Evolutionary conservation across 306 rosid species (phyloP).

Genomic region (Arachis hypogaea): DNA sequence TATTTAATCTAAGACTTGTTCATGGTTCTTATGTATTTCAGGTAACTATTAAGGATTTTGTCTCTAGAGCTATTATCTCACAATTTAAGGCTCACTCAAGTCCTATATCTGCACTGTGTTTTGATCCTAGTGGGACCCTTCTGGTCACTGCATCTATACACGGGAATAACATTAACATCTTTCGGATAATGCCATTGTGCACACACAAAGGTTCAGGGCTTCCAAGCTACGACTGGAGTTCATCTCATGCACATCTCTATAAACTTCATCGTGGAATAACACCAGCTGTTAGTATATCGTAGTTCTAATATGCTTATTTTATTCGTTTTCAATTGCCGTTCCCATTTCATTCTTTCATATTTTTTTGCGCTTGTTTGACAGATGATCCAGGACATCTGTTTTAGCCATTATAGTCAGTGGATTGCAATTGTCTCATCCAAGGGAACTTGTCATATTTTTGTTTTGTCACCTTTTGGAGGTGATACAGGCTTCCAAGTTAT

Average conservation of each 20-base stretch:
- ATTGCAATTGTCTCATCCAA: slow-evolving; percentile 88
- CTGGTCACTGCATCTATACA: slow-evolving; percentile 84
- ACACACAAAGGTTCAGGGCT: slow-evolving; percentile 58
- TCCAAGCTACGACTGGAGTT: slow-evolving; percentile 60
- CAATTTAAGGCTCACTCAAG: slow-evolving; percentile 91
- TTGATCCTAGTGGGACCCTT: slow-evolving; percentile 92
- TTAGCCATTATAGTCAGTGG: slow-evolving; percentile 90
- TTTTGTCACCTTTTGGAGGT: slow-evolving; percentile 88
- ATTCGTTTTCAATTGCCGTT: slow-evolving; percentile 28
- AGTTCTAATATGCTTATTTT: slow-evolving; percentile 29
- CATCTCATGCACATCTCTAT: slow-evolving; percentile 89
- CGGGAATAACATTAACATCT: slow-evolving; percentile 85
- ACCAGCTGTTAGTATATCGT: slow-evolving; percentile 78
- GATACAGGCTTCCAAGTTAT: slow-evolving; percentile 74
- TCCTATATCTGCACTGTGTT: slow-evolving; percentile 90
- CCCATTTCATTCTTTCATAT: slow-evolving; percentile 25
- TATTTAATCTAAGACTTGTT: slow-evolving; percentile 39
- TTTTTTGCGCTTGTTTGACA: slow-evolving; percentile 43
- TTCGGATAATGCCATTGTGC: slow-evolving; percentile 80
- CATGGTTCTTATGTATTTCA: slow-evolving; percentile 52
- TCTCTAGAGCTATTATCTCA: slow-evolving; percentile 66
- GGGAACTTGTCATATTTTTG: slow-evolving; percentile 89
- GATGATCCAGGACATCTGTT: slow-evolving; percentile 95
- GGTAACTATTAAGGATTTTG: slow-evolving; percentile 86
- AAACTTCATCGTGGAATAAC: slow-evolving; percentile 91